Percentiles rank a stretch among this genome's conserved stretches.
phyloP scores from a whole-genome alignment of 1,284 basidiomycete species.

The Microbotryum saponariae region DNA sequence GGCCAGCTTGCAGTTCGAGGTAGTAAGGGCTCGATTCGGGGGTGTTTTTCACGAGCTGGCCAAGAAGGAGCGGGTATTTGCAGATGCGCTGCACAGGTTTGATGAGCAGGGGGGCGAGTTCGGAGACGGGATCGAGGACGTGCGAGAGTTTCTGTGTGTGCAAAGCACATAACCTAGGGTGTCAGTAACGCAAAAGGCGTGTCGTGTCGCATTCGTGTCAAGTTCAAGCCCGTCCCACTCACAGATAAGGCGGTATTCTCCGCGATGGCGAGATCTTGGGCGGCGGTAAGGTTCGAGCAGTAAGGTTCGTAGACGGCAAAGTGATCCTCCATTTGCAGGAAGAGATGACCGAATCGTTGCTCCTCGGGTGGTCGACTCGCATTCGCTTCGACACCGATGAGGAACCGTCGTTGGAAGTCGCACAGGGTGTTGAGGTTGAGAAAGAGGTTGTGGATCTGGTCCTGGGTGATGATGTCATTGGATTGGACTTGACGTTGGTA shows the following conservation, averaged over 20 bases:
- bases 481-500: slow-evolving; percentile 54
- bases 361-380: slow-evolving; percentile 59
- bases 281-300: slow-evolving; percentile 89
- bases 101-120: slow-evolving; percentile 77
- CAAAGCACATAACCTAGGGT: background rate
- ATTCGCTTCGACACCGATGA: slow-evolving; percentile 86
- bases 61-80: slow-evolving; percentile 63
- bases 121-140: slow-evolving; percentile 48
- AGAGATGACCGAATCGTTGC: slow-evolving; percentile 48
- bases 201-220: background rate
- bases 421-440: slow-evolving; percentile 90
- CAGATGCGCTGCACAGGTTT: slow-evolving; percentile 69
- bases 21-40: slow-evolving; percentile 57
- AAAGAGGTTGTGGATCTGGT: slow-evolving; percentile 92
- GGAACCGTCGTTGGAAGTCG: slow-evolving; percentile 93
- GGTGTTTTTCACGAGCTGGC: slow-evolving; percentile 59
- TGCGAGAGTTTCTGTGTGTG: slow-evolving; percentile 31
- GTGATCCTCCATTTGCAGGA: slow-evolving; percentile 76
- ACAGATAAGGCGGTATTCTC: slow-evolving; percentile 77
- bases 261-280: slow-evolving; percentile 73
- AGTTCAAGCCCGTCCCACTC: background rate
- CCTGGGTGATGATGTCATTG: slow-evolving; percentile 77
- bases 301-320: slow-evolving; percentile 95
- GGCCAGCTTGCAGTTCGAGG: slow-evolving; percentile 74
- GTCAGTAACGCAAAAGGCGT: background rate